phyloP scores from a whole-genome alignment of 768 basidiomycete species.

The Boletus huronensis region DNA sequence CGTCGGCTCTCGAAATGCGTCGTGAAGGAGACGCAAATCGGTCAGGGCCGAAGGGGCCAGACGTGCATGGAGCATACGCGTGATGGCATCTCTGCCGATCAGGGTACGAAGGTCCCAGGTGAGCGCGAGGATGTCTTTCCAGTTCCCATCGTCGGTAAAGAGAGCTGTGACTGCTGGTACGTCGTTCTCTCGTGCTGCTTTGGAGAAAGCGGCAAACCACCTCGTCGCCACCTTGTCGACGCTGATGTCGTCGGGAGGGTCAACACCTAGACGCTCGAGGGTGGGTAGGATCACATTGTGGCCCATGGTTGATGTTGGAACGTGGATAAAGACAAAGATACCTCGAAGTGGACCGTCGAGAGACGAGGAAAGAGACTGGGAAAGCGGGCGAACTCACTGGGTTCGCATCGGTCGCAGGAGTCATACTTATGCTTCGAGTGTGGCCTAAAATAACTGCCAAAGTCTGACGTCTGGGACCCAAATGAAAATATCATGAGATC shows the following conservation, averaged over 20 bases:
- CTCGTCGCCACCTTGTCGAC: conserved; percentile 20
- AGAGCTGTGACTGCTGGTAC: conserved; percentile 21
- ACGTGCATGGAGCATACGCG: conserved; percentile 34
- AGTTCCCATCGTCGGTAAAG: conserved; percentile 34
- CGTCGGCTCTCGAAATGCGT: conserved; percentile 8
- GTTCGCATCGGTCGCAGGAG: not conserved
- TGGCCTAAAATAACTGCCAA: not conserved
- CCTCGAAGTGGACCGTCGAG: not conserved
- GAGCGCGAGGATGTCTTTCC: conserved; percentile 46
- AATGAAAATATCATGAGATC: too few relatives aligned
- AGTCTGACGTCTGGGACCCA: not conserved
- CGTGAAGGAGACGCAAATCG: conserved; percentile 21
- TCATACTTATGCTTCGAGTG: too few relatives aligned
- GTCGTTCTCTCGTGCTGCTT: conserved; percentile 13
- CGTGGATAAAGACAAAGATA: not conserved
- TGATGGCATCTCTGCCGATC: conserved; percentile 31
- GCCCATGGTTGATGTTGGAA: not conserved
- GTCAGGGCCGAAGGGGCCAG: conserved; percentile 19
- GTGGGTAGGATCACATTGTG: conserved; percentile 22
- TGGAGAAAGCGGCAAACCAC: conserved; percentile 29
- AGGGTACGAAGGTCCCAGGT: conserved; percentile 52
- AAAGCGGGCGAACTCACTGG: not conserved
- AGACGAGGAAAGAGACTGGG: not conserved
- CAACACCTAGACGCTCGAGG: conserved; percentile 25
- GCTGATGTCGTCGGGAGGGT: conserved; percentile 8